Percentiles rank a stretch among this genome's conserved stretches.
Conservation (phyloP, 2,329 filamentous ascomycete genomes). For the Chalaropsis thielavioides region DNA sequence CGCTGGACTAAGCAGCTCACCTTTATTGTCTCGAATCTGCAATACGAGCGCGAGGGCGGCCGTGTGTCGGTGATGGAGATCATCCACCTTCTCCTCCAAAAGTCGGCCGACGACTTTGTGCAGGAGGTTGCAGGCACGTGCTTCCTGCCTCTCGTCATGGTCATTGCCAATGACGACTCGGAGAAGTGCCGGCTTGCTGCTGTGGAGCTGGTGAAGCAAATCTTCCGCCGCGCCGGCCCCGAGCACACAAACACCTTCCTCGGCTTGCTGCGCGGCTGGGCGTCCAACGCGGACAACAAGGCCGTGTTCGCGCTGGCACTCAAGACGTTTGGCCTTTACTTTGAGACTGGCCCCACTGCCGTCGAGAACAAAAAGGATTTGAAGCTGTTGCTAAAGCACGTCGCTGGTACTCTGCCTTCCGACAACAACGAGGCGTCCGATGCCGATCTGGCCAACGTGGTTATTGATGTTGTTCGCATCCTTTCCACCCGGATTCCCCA, state of each 20-base stretch:
- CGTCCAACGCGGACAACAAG: slow-evolving; percentile 52
- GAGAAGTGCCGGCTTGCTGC: slow-evolving; percentile 74
- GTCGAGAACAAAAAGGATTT: slow-evolving; percentile 53
- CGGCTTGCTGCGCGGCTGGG: slow-evolving; percentile 56
- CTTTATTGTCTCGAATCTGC: slow-evolving; percentile 80
- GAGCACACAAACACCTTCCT: slow-evolving; percentile 59
- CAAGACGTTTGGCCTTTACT: slow-evolving; percentile 70
- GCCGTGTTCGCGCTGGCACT: slow-evolving; percentile 59
- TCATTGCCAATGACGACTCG: slow-evolving; percentile 78
- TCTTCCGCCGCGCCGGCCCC: slow-evolving; percentile 64
- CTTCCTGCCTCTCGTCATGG: slow-evolving; percentile 74
- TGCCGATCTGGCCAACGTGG: slow-evolving; percentile 53
- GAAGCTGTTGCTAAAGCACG: slow-evolving; percentile 42
- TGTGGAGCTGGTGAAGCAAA: slow-evolving; percentile 60
- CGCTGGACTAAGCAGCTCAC: slow-evolving; percentile 78
- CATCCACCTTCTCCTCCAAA: slow-evolving; percentile 70
- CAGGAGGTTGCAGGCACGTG: slow-evolving; percentile 69
- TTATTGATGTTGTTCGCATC: slow-evolving; percentile 53
- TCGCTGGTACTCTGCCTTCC: slow-evolving; percentile 34
- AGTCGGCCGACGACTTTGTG: slow-evolving; percentile 66
- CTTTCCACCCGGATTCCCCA: slow-evolving; percentile 53
- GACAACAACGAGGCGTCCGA: slow-evolving; percentile 33
- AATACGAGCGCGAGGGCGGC: slow-evolving; percentile 79
- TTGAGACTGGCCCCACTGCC: slow-evolving; percentile 50
- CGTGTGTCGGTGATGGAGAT: slow-evolving; percentile 88